These are phyloP conservation scores for Alternaria metachromatica DNA, from an alignment of 2,329 filamentous ascomycete species.

Conservation along the genomic window DNA sequence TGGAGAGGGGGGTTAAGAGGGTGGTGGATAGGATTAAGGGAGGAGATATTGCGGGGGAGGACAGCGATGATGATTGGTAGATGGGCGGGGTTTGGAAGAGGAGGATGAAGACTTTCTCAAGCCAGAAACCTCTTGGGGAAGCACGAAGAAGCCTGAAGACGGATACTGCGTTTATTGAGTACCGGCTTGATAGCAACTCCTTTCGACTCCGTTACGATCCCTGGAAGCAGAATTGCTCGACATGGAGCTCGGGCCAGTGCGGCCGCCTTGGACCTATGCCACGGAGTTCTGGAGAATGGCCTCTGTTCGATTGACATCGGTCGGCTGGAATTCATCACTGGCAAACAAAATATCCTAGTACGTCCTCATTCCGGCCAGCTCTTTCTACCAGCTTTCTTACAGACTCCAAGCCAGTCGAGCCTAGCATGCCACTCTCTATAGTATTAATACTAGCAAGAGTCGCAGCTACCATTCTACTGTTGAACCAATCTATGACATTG, in stretches of 20 bases:
- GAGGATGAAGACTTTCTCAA: background rate
- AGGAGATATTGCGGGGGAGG: slow-evolving; percentile 30
- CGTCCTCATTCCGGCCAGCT: background rate
- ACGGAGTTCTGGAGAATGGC: background rate
- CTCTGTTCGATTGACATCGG: background rate
- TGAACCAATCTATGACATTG: background rate
- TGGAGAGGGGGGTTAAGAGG: slow-evolving; percentile 29
- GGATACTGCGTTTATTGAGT: background rate
- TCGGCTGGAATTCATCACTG: background rate
- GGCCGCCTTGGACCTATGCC: background rate
- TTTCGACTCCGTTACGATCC: background rate
- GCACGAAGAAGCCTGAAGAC: background rate
- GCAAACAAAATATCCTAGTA: background rate
- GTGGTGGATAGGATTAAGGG: slow-evolving; percentile 35
- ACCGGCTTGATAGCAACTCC: background rate
- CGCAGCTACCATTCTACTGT: background rate
- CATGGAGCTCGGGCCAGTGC: too few species aligned
- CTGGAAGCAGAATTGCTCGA: background rate
- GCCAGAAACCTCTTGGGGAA: background rate
- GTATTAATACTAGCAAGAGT: background rate
- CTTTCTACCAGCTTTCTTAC: background rate
- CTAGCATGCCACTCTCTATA: background rate
- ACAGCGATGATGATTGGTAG: slow-evolving; percentile 28
- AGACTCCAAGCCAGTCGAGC: background rate
- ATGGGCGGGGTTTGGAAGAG: background rate